These are phyloP conservation scores for Zoysia pacifica DNA, from an alignment of 176 grass and related monocot genomes.

Conservation along the genomic window DNA sequence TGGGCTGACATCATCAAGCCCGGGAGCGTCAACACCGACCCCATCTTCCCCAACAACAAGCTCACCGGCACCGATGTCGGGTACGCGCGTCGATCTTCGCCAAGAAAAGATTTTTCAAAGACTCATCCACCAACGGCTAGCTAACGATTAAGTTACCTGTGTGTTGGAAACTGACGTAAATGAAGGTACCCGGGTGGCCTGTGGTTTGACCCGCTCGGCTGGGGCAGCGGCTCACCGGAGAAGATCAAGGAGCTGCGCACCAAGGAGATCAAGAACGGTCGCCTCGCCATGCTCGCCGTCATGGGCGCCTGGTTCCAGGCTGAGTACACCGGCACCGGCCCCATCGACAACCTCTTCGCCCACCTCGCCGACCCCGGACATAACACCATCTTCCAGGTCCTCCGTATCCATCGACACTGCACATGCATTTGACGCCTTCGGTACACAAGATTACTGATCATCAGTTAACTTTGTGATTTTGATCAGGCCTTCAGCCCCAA, in stretches of 20 bases:
- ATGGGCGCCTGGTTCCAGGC: constrained; percentile 98
- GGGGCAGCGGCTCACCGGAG: constrained; percentile 68
- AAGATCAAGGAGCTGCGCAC: constrained; percentile 85
- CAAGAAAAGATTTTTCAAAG: no score
- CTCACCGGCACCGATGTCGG: constrained; percentile 91
- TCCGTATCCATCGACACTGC: not conserved
- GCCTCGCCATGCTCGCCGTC: constrained; percentile 93
- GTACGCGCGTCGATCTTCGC: not conserved
- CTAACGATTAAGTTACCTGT: not conserved
- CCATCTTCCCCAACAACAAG: constrained; percentile 93
- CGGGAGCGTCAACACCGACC: constrained; percentile 84
- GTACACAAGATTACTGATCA: not conserved
- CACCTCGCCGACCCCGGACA: constrained; percentile 92
- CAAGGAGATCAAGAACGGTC: constrained; percentile 99
- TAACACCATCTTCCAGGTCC: constrained; percentile 83
- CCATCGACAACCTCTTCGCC: constrained; percentile 95
- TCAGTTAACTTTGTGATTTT: not conserved
- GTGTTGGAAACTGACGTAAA: not conserved
- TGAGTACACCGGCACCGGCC: constrained; percentile 83
- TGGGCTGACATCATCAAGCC: constrained; percentile 98
- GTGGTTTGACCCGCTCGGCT: constrained; percentile 94
- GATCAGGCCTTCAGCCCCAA: constrained; percentile 78
- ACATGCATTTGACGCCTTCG: not conserved
- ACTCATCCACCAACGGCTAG: not conserved
- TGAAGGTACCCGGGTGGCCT: constrained; percentile 78